Evolutionary conservation across 331 rosid genomes (phyloP), one percentile per base, ranked within the genome.

Genomic region (Acacia pycnantha): DNA sequence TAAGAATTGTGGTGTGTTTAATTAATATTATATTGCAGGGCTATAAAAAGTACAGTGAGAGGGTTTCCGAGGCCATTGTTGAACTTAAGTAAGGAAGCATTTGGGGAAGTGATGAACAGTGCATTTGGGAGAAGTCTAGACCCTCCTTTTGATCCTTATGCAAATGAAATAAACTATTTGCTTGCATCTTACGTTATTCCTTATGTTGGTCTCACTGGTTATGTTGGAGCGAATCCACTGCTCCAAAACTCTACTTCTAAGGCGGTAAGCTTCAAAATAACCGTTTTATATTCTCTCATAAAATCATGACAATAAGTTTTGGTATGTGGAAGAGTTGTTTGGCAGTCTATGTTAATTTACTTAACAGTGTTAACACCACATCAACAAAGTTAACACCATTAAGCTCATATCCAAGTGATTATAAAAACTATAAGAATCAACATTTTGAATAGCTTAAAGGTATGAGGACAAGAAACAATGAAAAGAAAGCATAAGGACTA

Each of bases 201-300:
- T 77, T 95, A 95, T 72, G 92, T 93, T 85, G 98, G 97, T 11
- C 98, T 95, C 62, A 88, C 94, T 35, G 97, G 96, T 43, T 93
- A 95, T 85, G 98, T 93, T 67, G 96, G 98, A 56, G 65, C 92
- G 22, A 92, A 72, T 76, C 96, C 98, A 8, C 78, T 19, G 24
- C 92, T 93, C n/a, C 79, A 80, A 79, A 83, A 73, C 65, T 2
- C 85, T 77, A 2, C 78, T 71, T 79, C 97, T 21, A 95, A 11
- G 70, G 83, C 47, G 97, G 95, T 93, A 84, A 41, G 21, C 76
- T 61, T n/a, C 54, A 69, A 79, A 74, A 64, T 50, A 53, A 53
- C 59, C 0, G 6, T 1, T 6, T 18, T 18, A 18, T 6, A 5
- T 19, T 53, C 24, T 53, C 59, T 53, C 64, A 56, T 0, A 4